Evolutionary conservation across 192 early-diverging fungal genomes (phyloP).

Genomic region (Piromyces finnis): DNA sequence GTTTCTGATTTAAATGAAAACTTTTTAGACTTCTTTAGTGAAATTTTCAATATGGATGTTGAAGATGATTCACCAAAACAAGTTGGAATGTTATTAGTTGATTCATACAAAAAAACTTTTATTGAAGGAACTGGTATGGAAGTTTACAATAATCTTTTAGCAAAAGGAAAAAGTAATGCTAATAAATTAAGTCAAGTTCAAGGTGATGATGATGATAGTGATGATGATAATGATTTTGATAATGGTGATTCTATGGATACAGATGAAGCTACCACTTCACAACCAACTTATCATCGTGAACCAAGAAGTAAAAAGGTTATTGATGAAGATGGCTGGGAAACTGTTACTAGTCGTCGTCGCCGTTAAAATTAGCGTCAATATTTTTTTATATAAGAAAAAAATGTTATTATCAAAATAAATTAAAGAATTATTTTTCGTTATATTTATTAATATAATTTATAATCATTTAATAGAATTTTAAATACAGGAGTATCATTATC

Average conservation of each 20-base stretch:
- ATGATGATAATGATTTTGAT: background rate
- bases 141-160: background rate
- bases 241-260: background rate
- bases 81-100: conserved; percentile 2
- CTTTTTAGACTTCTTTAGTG: conserved; percentile 20
- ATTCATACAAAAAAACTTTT: background rate
- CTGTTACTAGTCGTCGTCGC: background rate
- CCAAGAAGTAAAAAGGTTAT: background rate
- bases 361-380: background rate
- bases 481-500: no score
- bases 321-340: background rate
- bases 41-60: conserved; percentile 6
- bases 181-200: background rate
- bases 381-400: no score
- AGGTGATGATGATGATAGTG: background rate
- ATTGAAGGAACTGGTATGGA: background rate
- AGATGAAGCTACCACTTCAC: background rate
- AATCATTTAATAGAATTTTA: no score
- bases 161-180: background rate
- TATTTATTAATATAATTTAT: no score
- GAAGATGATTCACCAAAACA: conserved; percentile 7
- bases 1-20: conserved; percentile 22
- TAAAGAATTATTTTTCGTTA: no score
- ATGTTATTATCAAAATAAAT: no score
- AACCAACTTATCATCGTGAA: background rate